Base-by-base conservation (phyloP, 805 yeast species). In the Candida cerambycidarum region DNA sequence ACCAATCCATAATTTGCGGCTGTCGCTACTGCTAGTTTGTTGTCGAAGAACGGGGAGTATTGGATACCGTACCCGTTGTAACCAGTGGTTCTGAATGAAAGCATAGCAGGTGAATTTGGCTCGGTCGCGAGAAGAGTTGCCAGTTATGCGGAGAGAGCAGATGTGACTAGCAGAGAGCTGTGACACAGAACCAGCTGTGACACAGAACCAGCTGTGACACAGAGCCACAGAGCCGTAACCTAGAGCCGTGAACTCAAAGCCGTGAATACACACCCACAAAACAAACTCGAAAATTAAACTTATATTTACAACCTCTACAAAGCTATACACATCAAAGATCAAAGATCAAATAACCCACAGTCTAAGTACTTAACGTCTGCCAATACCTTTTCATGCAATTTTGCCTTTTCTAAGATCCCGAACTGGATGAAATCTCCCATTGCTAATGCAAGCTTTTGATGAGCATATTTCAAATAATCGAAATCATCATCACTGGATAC, bases 1-100 rank as follows among this genome's bases (percentile, higher is more conserved):
- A 89, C 96, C 4, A 92, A 69, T 1, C 98, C 98, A 62, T 82
- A 92, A 66, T 92, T 93, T 19, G 97, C 89, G 1, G 96, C 83
- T 0, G 95, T 75, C 0, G 96, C 95, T 24, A 89, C 92, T 0
- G 96, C 97, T 16, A 92, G 57, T 55, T 87, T 85, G 65, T 85
- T 87, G 62, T 92, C 98, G 54, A 80, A 86, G 56, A 82, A 92
- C 1, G 98, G 97, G 0, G 97, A 89, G 67, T 92, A 93, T 55
- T 83, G 84, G 12, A 89, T 85, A 0, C 84, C 83, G 58, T 88
- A 88, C 12, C 97, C 97, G 57, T 89, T 85, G 63, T 78, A 89
- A 0, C 96, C 96, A 13, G 69, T 65, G 18, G 95, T 87, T 52
- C 86, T 71, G 59, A 72, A 89, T 2, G 82, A 69, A 14, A 88